Percentiles rank a stretch among this genome's conserved stretches.
phyloP scores from a whole-genome alignment of 1,284 basidiomycete genomes.

The Trametes pubescens region DNA sequence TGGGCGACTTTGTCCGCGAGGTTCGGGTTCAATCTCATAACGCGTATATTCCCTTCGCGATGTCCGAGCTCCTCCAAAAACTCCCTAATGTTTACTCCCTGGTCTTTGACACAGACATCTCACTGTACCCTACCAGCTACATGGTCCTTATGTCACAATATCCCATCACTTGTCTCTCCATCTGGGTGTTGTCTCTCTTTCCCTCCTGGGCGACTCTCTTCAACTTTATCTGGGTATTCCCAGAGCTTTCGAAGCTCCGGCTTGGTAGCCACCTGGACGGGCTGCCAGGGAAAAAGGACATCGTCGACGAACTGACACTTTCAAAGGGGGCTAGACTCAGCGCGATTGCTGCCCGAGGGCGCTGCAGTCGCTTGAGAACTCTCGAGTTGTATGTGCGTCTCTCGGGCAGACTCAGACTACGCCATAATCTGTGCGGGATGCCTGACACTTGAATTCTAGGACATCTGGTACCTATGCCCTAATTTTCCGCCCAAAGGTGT shows the following conservation, averaged over 20 bases:
- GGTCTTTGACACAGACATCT: neutral
- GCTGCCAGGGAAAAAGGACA: neutral
- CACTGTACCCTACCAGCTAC: neutral
- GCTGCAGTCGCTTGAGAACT: neutral
- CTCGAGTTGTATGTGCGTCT: neutral
- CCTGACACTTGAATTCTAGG: neutral
- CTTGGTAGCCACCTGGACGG: neutral
- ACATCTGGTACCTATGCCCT: neutral
- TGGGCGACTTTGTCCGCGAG: neutral
- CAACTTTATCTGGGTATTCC: neutral
- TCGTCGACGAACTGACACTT: neutral
- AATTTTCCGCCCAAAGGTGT: neutral
- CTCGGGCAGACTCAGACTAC: neutral
- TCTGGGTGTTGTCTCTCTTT: neutral
- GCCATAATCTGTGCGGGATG: neutral
- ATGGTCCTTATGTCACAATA: neutral
- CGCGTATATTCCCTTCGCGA: neutral
- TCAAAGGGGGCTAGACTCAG: neutral
- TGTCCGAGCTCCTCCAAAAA: neutral
- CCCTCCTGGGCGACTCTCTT: constrained; percentile 1
- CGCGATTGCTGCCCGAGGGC: neutral
- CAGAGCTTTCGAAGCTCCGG: neutral
- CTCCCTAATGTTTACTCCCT: neutral
- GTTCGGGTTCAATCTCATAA: neutral
- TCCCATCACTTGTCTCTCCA: neutral